phyloP scores from a whole-genome alignment of 2,329 filamentous ascomycete genomes.

The Tolypocladium capitatum region DNA sequence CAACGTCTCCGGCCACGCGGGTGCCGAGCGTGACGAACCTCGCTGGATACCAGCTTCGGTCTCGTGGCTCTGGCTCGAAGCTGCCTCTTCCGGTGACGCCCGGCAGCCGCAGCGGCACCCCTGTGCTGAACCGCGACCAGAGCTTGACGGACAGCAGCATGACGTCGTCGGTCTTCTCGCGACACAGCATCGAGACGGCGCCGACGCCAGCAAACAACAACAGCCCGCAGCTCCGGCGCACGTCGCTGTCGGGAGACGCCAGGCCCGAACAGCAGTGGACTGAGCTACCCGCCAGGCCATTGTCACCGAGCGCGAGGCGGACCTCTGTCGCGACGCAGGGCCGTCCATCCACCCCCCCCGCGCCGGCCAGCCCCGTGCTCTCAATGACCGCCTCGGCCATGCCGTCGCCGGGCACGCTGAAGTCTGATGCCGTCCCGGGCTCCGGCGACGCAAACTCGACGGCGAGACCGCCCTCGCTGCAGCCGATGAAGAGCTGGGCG shows the following conservation, averaged over 20 bases:
- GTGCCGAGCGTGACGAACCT: constrained; percentile 14
- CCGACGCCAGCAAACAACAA: constrained; percentile 17
- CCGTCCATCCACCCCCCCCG: constrained; percentile 1
- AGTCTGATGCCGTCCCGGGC: constrained; percentile 4
- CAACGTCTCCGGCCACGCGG: constrained; percentile 5
- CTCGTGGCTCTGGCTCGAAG: constrained; percentile 23
- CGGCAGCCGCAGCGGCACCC: constrained; percentile 19
- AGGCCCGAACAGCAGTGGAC: constrained; percentile 11
- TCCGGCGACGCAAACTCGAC: constrained; percentile 7
- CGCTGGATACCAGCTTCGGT: constrained; percentile 17
- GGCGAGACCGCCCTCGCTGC: constrained; percentile 16
- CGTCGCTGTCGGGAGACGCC: constrained; percentile 3
- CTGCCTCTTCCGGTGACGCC: constrained; percentile 25
- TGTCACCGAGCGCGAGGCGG: neutral
- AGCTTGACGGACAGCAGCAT: constrained; percentile 30
- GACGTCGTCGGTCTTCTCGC: constrained; percentile 27
- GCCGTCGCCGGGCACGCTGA: constrained; percentile 16
- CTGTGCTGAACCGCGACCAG: constrained; percentile 19
- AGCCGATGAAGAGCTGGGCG: constrained; percentile 25
- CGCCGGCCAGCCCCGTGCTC: constrained; percentile 11
- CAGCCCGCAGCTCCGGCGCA: constrained; percentile 15
- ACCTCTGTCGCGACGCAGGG: neutral
- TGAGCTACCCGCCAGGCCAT: constrained; percentile 8
- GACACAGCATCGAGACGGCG: constrained; percentile 19
- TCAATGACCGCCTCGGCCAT: constrained; percentile 16